phyloP scores from a whole-genome alignment of 108 stramenopile species.

The Fragilariopsis cylindrus region DNA sequence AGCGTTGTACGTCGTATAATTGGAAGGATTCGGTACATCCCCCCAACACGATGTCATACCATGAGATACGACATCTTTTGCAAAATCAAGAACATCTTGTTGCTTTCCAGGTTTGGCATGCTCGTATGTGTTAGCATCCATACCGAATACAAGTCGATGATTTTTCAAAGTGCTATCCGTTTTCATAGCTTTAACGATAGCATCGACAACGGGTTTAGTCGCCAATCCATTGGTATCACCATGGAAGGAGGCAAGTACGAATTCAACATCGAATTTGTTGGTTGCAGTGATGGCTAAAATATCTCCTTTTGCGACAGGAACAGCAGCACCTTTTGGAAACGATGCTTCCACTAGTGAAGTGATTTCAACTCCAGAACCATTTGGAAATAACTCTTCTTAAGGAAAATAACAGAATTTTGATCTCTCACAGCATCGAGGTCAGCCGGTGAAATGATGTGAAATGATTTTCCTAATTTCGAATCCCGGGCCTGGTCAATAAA shows the following conservation, averaged over 20 bases:
- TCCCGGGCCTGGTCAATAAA: slow-evolving; percentile 79
- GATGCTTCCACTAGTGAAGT: slow-evolving; percentile 44
- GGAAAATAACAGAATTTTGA: slow-evolving; percentile 84
- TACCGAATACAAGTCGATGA: slow-evolving; percentile 77
- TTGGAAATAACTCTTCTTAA: slow-evolving; percentile 62
- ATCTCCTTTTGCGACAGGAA: slow-evolving; percentile 85
- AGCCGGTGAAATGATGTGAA: slow-evolving; percentile 55
- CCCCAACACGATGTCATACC: slow-evolving; percentile 79
- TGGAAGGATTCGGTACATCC: slow-evolving; percentile 57
- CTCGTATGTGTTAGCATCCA: slow-evolving; percentile 91
- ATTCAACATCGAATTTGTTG: slow-evolving; percentile 39
- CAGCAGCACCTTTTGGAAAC: slow-evolving; percentile 54
- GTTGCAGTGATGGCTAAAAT: slow-evolving; percentile 62
- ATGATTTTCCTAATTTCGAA: slow-evolving; percentile 48
- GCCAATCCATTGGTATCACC: slow-evolving; percentile 92
- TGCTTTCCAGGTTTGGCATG: slow-evolving; percentile 68
- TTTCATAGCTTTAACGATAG: slow-evolving; percentile 55
- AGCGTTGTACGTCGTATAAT: slow-evolving; percentile 81
- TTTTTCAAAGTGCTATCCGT: slow-evolving; percentile 24
- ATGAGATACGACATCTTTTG: slow-evolving; percentile 38
- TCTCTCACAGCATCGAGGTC: slow-evolving; percentile 70
- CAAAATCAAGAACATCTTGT: slow-evolving; percentile 80
- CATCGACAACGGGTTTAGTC: slow-evolving; percentile 75
- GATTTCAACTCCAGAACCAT: slow-evolving; percentile 59
- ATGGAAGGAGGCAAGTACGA: slow-evolving; percentile 81